Evolutionary conservation across 305 asterid species (phyloP).

Genomic region (Nicotiana rustica): DNA sequence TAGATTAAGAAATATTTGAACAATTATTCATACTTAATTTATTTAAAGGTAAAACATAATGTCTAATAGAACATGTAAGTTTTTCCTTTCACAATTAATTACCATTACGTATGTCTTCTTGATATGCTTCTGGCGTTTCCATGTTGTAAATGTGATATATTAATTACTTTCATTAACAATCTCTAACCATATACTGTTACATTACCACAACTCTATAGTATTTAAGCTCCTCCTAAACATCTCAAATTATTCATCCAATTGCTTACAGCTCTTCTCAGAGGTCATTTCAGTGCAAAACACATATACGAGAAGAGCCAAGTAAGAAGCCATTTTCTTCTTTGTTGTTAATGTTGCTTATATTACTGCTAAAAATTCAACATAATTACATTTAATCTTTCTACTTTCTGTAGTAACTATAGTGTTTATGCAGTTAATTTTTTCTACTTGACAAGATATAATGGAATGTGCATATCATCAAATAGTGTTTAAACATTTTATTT

Average conservation of each 20-base stretch:
- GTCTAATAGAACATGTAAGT: neutral
- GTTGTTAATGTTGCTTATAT: neutral
- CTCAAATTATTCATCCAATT: constrained; percentile 24
- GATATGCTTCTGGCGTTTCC: neutral
- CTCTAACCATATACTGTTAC: neutral
- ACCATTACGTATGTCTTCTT: neutral
- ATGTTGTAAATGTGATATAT: constrained; percentile 12
- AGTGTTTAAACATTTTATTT: no score
- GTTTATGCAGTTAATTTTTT: no score
- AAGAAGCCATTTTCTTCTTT: constrained; percentile 13
- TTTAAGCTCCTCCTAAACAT: constrained; percentile 3
- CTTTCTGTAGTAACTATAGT: neutral
- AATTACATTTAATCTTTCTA: neutral
- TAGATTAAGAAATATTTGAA: no score
- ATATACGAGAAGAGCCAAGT: neutral
- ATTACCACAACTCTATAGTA: neutral
- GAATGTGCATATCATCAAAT: no score
- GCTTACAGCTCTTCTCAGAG: neutral
- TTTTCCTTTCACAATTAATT: constrained; percentile 5
- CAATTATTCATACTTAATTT: no score
- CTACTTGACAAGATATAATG: no score
- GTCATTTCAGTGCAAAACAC: constrained; percentile 1
- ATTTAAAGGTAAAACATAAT: no score
- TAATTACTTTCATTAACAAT: constrained; percentile 30
- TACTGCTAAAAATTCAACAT: neutral